A percentile compares a stretch with the other conserved stretches of the same genome.
Evolutionary conservation across 1,139 yeast genomes (phyloP).

Genomic region (Suhomyces anneliseae): DNA sequence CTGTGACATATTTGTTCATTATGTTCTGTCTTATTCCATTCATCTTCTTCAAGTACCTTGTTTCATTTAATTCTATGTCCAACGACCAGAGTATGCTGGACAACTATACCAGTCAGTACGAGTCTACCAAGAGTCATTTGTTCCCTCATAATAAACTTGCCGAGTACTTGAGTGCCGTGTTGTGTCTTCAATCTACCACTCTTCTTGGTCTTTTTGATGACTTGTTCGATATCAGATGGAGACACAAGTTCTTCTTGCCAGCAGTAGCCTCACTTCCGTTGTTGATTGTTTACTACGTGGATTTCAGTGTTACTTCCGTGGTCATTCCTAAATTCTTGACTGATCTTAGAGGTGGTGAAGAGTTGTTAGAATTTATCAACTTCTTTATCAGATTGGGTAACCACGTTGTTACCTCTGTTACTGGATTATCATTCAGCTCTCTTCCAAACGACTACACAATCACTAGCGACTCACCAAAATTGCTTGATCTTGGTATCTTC

Average conservation of each 20-base stretch:
- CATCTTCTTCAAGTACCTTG: slow-evolving; percentile 77
- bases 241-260: slow-evolving; percentile 94
- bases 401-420: slow-evolving; percentile 29
- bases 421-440: slow-evolving; percentile 44
- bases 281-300: slow-evolving; percentile 87
- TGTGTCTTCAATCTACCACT: slow-evolving; percentile 81
- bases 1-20: slow-evolving; percentile 73
- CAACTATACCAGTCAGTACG: slow-evolving; percentile 39
- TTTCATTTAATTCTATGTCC: slow-evolving; percentile 44
- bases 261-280: slow-evolving; percentile 93
- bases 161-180: slow-evolving; percentile 79
- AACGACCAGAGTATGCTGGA: slow-evolving; percentile 36
- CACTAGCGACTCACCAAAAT: slow-evolving; percentile 34
- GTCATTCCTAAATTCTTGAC: slow-evolving; percentile 75
- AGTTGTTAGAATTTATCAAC: slow-evolving; percentile 21
- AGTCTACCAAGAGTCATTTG: slow-evolving; percentile 32
- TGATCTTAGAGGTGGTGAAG: slow-evolving; percentile 27
- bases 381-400: slow-evolving; percentile 32
- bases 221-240: slow-evolving; percentile 92
- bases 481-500: slow-evolving; percentile 73
- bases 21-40: slow-evolving; percentile 90
- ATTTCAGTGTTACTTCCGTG: slow-evolving; percentile 90
- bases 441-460: slow-evolving; percentile 35
- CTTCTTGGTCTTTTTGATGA: slow-evolving; percentile 92
- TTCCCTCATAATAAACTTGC: slow-evolving; percentile 88